Conservation (phyloP, 2,329 filamentous ascomycete species). For the Madurella fahalii region DNA sequence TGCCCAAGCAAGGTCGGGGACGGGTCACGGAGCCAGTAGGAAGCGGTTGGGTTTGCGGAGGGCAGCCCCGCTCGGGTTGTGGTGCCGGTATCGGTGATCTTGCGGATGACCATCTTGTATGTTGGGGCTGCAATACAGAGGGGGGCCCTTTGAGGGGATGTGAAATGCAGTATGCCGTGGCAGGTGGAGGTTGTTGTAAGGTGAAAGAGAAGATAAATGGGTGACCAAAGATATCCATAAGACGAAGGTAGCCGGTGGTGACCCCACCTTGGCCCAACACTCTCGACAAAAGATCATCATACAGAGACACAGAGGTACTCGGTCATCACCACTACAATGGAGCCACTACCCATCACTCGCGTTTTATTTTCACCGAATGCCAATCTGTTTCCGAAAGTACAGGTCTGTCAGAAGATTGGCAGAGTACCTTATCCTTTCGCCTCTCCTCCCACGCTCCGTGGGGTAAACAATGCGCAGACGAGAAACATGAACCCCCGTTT, state of each 20-base stretch:
- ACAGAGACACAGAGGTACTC: too few relatives aligned
- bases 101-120: slow-evolving; percentile 14
- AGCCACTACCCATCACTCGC: neutral
- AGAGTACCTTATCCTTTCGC: neutral
- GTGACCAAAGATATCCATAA: too few relatives aligned
- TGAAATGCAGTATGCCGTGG: neutral
- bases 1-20: slow-evolving; percentile 63
- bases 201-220: neutral
- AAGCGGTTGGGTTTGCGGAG: slow-evolving; percentile 54
- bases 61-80: slow-evolving; percentile 49
- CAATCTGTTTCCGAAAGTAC: slow-evolving; percentile 12
- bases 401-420: slow-evolving; percentile 1
- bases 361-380: slow-evolving; percentile 4
- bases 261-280: too few relatives aligned
- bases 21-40: slow-evolving; percentile 72
- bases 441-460: neutral
- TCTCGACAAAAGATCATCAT: too few relatives aligned
- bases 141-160: neutral
- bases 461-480: neutral
- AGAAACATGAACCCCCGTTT: neutral
- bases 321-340: too few relatives aligned
- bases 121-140: neutral
- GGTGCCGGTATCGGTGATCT: neutral
- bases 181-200: neutral
- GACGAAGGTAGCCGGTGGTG: too few relatives aligned